Base-by-base conservation (phyloP, 495 filamentous ascomycete genomes). In the Penicillium herquei region DNA sequence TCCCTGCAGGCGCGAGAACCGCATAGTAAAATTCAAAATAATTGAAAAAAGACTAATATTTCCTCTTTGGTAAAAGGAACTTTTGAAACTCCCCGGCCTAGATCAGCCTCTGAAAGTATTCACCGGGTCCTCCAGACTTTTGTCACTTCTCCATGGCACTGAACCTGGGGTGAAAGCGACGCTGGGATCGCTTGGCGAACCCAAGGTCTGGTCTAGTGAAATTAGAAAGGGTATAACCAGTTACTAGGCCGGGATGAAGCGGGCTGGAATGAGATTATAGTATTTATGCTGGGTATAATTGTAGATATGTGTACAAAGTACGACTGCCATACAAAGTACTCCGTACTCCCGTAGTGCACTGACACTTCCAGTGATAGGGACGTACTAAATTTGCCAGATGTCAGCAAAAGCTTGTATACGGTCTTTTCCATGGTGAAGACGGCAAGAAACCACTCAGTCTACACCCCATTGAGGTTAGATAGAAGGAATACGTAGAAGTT, bases 101-200 rank as follows among this genome's bases (percentile, higher is more conserved):
- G 21, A 35, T 37, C 34, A 37, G 34, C 34, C 1, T 7, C 43
- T 46, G 26, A 32, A 17, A 46, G 13, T 32, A 31, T 14, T 46
- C 43, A 46, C 43, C 43, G 43, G 43, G 43, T 13, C 12, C 43
- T 46, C 43, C 43, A 46, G 43, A 46, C 43, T 51, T 51, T 52
- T 30, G 16, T 46, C 16, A 12, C 43, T 59, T 65, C 62, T 64
- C 61, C 61, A 58, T 61, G 58, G 58, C 62, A 37, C 10, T 32
- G 42, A 64, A 59, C 54, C 64, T 58, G 61, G 64, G 64, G 64
- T 51, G 48, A 61, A 50, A 8, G 49, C 12, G 54, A 50, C 56
- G 56, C 55, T 59, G 58, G 44, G 52, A 61, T 60, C 51, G 53
- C 64, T 64, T 64, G 62, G 62, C 64, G 62, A 62, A 62, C 63